Conservation (phyloP, 2,329 filamentous ascomycete species). For the Ophiocordyceps sinensis region DNA sequence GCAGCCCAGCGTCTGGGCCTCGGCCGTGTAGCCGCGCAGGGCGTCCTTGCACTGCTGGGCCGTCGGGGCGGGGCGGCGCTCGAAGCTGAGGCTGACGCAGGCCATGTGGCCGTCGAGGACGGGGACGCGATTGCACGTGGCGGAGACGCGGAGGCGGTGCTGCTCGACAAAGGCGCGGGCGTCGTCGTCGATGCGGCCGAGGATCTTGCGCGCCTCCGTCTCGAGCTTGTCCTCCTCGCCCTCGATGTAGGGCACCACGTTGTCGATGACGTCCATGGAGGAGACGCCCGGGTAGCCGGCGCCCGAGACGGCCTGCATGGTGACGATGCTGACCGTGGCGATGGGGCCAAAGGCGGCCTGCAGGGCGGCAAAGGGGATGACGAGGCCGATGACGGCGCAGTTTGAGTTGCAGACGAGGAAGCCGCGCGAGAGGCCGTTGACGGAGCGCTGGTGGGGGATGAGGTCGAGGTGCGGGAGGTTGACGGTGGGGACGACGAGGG, state of each 20-base stretch:
- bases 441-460: slow-evolving; percentile 73
- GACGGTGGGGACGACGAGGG: slow-evolving; percentile 87
- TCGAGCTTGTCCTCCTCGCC: slow-evolving; percentile 96
- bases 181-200: slow-evolving; percentile 59
- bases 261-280: slow-evolving; percentile 92
- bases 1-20: slow-evolving; percentile 72
- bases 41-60: slow-evolving; percentile 66
- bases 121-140: slow-evolving; percentile 85
- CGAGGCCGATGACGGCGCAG: slow-evolving; percentile 91
- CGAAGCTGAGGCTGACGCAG: slow-evolving; percentile 81
- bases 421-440: slow-evolving; percentile 61
- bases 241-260: slow-evolving; percentile 83
- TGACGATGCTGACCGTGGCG: slow-evolving; percentile 64
- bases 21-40: slow-evolving; percentile 65
- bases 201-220: slow-evolving; percentile 87
- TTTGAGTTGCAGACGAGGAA: slow-evolving; percentile 98
- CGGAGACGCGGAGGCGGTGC: slow-evolving; percentile 58
- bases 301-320: slow-evolving; percentile 87
- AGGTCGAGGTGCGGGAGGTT: slow-evolving; percentile 79
- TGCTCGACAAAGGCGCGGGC: slow-evolving; percentile 67
- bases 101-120: slow-evolving; percentile 91
- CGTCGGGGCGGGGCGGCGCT: slow-evolving; percentile 56
- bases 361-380: slow-evolving; percentile 86
- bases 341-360: slow-evolving; percentile 77
- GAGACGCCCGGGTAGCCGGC: slow-evolving; percentile 83